Base-by-base conservation (phyloP, 164 flowering plant genomes). In the Umbilicus rupestris region DNA sequence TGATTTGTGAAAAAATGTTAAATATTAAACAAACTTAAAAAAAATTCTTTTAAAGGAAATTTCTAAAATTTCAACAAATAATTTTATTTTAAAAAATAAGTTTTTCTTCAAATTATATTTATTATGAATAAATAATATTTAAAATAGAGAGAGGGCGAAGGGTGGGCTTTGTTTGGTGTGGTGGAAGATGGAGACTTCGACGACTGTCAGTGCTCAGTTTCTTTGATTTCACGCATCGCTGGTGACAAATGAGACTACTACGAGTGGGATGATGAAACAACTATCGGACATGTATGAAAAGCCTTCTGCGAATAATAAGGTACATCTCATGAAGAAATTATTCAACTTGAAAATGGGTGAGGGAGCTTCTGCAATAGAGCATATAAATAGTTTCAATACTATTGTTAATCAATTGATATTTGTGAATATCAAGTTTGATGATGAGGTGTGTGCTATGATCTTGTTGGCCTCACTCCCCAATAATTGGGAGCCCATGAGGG, bases 221-320 rank as follows among this genome's bases (percentile, higher is more conserved):
- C 64, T 15, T 3, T 60, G 41, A 17, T 60, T 60, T 62, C 45
- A 62, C 41, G 65, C 65, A 37, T 39, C 41, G 19, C 10, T 62
- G 44, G 59, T 31, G 31, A 26, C 59, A 62, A 62, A 11, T 62
- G n/a, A n/a, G n/a, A n/a, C n/a, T n/a, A n/a, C n/a, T n/a, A n/a
- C n/a, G n/a, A n/a, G n/a, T n/a, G n/a, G n/a, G n/a, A n/a, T n/a
- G n/a, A n/a, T n/a, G n/a, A n/a, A n/a, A n/a, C n/a, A n/a, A n/a
- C n/a, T n/a, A n/a, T n/a, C 68, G 5, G n/a, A 37, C 8, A 42
- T 68, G 68, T 69, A 73, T 58, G 69, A 73, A 20, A 68, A 64
- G 15, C 33, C 65, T 2, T 64, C 69, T 1, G 30, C 55, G 3
- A 17, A 7, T 0, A 72, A 67, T 22, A 72, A 72, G 47, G 64